phyloP scores from a whole-genome alignment of 768 basidiomycete genomes.

The Porphyrellus cyaneotinctus region DNA sequence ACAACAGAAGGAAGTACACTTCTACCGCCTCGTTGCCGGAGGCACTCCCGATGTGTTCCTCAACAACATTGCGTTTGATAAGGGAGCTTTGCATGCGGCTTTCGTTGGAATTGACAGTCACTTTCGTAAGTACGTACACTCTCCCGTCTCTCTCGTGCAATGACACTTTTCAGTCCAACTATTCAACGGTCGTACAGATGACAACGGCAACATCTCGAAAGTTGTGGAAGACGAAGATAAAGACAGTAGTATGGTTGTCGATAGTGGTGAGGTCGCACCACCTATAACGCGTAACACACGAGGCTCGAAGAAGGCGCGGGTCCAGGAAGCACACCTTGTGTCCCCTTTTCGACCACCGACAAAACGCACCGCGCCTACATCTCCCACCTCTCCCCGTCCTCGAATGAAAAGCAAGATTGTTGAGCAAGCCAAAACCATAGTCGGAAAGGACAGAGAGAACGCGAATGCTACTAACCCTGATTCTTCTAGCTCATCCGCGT shows the following conservation, averaged over 20 bases:
- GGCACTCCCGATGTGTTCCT: constrained; percentile 1
- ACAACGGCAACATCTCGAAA: too few relatives aligned
- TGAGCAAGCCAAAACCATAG: not conserved
- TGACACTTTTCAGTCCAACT: not conserved
- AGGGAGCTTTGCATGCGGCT: not conserved
- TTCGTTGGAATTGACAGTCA: not conserved
- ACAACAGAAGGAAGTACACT: constrained; percentile 3
- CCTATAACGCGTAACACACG: not conserved
- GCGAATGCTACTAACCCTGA: not conserved
- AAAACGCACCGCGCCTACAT: not conserved
- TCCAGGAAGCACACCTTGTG: not conserved
- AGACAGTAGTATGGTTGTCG: too few relatives aligned
- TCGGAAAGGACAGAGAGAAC: not conserved
- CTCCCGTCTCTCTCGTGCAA: not conserved
- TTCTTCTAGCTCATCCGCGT: too few relatives aligned
- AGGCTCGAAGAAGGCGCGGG: not conserved
- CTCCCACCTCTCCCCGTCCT: not conserved
- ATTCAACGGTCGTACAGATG: not conserved
- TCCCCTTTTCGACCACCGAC: not conserved
- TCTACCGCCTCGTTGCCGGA: constrained; percentile 14
- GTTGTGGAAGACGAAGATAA: too few relatives aligned
- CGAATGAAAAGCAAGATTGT: not conserved
- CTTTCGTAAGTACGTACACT: not conserved
- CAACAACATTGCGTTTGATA: constrained; percentile 21
- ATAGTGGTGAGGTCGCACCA: too few relatives aligned